Percentiles rank a stretch among this genome's conserved stretches.
Conservation (phyloP, 2,329 filamentous ascomycete genomes). For the Apiospora kogelbergensis region DNA sequence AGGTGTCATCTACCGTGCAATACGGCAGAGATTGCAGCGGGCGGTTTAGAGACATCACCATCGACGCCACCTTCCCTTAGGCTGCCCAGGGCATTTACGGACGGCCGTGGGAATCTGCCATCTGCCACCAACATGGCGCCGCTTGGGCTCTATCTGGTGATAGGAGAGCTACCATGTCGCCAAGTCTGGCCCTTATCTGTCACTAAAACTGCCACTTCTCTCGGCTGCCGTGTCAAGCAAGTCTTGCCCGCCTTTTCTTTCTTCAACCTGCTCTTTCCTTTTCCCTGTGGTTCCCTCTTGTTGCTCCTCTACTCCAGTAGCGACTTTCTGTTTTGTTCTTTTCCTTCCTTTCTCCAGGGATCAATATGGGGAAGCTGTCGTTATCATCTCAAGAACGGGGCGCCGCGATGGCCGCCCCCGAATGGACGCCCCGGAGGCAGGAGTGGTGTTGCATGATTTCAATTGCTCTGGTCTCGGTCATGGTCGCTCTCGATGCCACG, state of each 20-base stretch:
- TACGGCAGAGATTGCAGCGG: not conserved
- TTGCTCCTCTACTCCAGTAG: not conserved
- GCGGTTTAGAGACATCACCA: not conserved
- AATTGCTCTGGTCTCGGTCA: conserved; percentile 43
- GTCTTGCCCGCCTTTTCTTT: not conserved
- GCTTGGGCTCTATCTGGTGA: not conserved
- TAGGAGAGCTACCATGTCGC: not conserved
- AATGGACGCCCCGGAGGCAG: conserved; percentile 38
- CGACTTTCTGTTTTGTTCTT: not conserved
- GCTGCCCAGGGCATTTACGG: not conserved
- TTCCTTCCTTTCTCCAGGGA: not conserved
- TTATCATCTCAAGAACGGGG: not conserved
- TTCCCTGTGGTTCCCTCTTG: not conserved
- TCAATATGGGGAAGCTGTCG: not conserved
- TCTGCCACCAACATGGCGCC: not conserved
- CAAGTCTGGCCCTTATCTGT: not conserved
- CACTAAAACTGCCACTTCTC: not conserved
- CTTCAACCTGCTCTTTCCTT: not conserved
- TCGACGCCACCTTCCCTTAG: not conserved
- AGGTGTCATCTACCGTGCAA: too few relatives aligned
- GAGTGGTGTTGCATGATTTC: conserved; percentile 41
- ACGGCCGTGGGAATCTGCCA: not conserved
- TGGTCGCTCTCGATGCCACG: conserved; percentile 49
- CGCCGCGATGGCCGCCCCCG: not conserved
- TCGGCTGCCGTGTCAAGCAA: not conserved